These are phyloP conservation scores for Penicillium nordicum DNA, from an alignment of 2,329 filamentous ascomycete species.

Conservation along the genomic window DNA sequence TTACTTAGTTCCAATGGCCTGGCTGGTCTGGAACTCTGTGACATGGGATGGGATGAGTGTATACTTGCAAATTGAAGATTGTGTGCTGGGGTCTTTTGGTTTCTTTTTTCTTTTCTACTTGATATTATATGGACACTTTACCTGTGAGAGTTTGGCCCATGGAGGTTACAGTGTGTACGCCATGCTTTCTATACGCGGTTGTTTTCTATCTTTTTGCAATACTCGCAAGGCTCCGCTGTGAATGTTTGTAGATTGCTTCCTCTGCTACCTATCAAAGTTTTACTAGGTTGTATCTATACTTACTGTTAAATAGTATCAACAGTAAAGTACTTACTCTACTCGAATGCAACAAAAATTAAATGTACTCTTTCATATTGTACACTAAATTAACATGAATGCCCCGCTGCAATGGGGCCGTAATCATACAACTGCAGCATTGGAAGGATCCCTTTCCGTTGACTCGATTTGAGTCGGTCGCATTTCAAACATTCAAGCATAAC, in stretches of 20 bases:
- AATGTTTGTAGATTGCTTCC: neutral
- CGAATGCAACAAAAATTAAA: neutral
- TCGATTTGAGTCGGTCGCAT: neutral
- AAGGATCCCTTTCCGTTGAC: neutral
- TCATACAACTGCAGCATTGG: neutral
- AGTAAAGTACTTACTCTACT: neutral
- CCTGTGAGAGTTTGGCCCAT: neutral
- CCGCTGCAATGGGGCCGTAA: neutral
- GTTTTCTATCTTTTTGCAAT: neutral
- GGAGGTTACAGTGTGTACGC: neutral
- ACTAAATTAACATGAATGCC: neutral
- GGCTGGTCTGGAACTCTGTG: neutral
- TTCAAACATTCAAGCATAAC: neutral
- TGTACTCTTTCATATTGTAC: neutral
- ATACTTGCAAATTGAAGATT: neutral
- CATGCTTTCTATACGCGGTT: neutral
- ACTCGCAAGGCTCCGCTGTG: neutral
- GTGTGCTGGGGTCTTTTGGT: neutral
- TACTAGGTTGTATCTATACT: neutral
- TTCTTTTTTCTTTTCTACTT: neutral
- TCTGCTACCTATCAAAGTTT: neutral
- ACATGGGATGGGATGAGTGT: neutral
- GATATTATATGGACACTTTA: neutral
- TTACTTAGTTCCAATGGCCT: constrained; percentile 5
- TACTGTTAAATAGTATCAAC: neutral